These are phyloP conservation scores for Aspergillus sclerotiicarbonarius DNA, from an alignment of 495 filamentous ascomycete genomes.

Conservation along the genomic window DNA sequence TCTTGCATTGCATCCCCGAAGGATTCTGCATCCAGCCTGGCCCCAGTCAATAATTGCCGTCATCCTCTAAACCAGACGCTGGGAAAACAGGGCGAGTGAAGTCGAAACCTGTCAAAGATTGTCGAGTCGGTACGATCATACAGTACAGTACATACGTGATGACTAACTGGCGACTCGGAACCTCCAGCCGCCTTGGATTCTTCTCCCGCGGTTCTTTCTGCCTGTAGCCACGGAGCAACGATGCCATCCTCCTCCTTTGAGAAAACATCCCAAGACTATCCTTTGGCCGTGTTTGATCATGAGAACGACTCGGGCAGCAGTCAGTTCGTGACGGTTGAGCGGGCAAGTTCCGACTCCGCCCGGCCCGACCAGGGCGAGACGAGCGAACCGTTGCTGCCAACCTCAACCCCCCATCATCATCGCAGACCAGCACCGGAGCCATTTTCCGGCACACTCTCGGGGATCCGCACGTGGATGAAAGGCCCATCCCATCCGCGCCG, in stretches of 20 bases:
- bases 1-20: too few relatives aligned
- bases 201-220: background rate
- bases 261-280: constrained; percentile 18
- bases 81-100: too few relatives aligned
- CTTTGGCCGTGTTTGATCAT: constrained; percentile 8
- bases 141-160: too few relatives aligned
- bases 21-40: too few relatives aligned
- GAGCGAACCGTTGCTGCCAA: constrained; percentile 25
- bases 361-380: constrained; percentile 12
- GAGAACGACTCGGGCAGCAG: constrained; percentile 16
- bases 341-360: constrained; percentile 21
- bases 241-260: constrained; percentile 24
- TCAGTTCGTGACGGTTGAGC: constrained; percentile 13
- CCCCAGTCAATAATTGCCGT: too few relatives aligned
- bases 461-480: constrained; percentile 30
- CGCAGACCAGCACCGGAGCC: constrained; percentile 9
- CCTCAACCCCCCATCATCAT: constrained; percentile 7
- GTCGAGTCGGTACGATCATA: too few relatives aligned
- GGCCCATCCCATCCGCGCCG: constrained; percentile 60
- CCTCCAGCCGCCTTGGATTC: background rate
- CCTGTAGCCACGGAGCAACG: constrained; percentile 9
- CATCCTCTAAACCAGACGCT: too few relatives aligned
- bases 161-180: constrained; percentile 7
- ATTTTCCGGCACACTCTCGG: constrained; percentile 29
- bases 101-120: too few relatives aligned